Base-by-base conservation (phyloP, 768 basidiomycete species). In the Xerocomellus intermedius region DNA sequence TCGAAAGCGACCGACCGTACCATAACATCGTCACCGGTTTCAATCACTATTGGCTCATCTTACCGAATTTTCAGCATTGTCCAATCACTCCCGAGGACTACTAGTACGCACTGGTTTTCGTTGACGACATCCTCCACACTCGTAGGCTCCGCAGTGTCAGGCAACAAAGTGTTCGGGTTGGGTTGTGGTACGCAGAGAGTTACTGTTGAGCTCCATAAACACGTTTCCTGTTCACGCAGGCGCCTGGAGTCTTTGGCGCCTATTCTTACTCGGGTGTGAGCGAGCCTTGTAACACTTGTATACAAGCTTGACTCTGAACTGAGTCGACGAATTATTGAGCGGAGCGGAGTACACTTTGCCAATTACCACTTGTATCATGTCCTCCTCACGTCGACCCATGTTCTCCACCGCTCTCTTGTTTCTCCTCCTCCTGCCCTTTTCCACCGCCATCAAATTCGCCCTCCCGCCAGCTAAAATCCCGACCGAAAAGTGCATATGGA, bases 401-500 rank as follows among this genome's bases (percentile, higher is more conserved):
- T 42, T 50, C 33, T 41, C 36, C 36, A 26, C 43, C 14, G 17
- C 44, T 14, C 37, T 68, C 28, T 35, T 48, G n/a, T n/a, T n/a
- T 4, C 50, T 78, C 37, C 45, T 70, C 33, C 62, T 75, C 30
- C 26, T 66, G 50, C 56, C 54, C 61, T 41, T 67, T 63, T 28
- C 73, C 8, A 56, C 64, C 38, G 91, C 90, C 48, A 90, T 99
- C 75, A 98, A 98, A 74, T 97, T 98, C 72, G 69, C 79, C 36
- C 76, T 97, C 22, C 82, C 74, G 32, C 85, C 94, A 1, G 80
- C 79, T 58, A 83, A 84, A 57, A 82, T 87, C 61, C 94, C 96
- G 1, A 74, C 78, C 26, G 66, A 81, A 60, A 94, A 93, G 73
- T 98, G 96, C 73, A 87, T 98, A 53, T 99, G 97, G 97, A 97